Evolutionary conservation across 23 red algal genomes (phyloP), one percentile per base, ranked within the genome.

Genomic region (Agarophyton chilense): DNA sequence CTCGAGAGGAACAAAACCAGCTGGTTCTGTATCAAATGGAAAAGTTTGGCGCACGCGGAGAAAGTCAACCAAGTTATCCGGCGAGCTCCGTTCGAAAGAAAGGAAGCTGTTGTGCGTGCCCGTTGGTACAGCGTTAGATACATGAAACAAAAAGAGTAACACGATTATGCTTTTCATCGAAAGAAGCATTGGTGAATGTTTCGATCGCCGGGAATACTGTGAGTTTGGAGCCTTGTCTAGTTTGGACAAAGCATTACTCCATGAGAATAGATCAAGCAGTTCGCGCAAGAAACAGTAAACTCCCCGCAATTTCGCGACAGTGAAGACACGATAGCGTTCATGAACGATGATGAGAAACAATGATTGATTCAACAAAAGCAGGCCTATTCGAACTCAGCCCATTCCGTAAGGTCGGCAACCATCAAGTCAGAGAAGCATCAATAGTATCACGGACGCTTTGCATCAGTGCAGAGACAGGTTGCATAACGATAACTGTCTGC

Each of bases 281-380:
- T 28, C 39, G 1, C 7, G 40, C 10, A 10, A 46, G 68, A 26
- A 74, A 74, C 31, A 36, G 60, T 65, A 31, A 25, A 25, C 22
- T 25, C 9, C 0, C 40, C 1, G 43, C 68, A 26, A 25, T 39
- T 36, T 65, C 2, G 68, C 38, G 68, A 74, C 68, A 74, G 43
- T 33, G 40, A 49, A 47, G 68, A 74, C 17, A 74, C 25, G n/a
- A 74, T 28, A 74, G 41, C 24, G 2, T 38, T 38, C 10, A 3
- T 39, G 43, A 74, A 47, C n/a, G n/a, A 70, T 42, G 64, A 70
- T 74, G 38, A 74, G 68, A 74, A 74, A 47, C 68, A 47, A 33
- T 74, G 38, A 43, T 2, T 4, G 68, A 74, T 46, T 45, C 38
- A 74, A 74, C 38, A 3, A 10, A 74, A 74, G 1, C 13, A 25